Base-by-base conservation (phyloP, 1,284 basidiomycete genomes). In the Heimioporus punctisporus region DNA sequence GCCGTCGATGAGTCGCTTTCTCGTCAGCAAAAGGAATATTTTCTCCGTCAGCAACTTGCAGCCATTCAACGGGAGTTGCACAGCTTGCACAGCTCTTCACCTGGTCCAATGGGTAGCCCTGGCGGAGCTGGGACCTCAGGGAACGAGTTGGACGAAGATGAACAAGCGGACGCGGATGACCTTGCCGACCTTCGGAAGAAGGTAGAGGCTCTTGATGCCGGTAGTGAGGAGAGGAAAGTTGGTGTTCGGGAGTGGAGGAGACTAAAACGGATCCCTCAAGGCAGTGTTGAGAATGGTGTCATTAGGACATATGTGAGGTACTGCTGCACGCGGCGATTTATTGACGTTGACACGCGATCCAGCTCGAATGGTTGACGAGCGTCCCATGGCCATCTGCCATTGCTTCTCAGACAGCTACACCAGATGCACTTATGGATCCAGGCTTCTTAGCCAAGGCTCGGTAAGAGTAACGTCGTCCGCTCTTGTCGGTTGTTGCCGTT, bases 31-130 rank as follows among this genome's bases (percentile, higher is more conserved):
- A 92, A 92, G 62, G 90, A 92, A 57, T 87, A 86, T 65, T 92
- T 90, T 74, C 78, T 92, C 4, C 86, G 89, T 52, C 93, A 96
- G 68, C 94, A 96, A 67, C 84, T 95, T 46, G 88, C 91, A 28
- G 93, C 91, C 12, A 95, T 96, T 61, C 91, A 95, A 64, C 87
- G 92, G 50, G 94, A 97, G 72, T 80, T 96, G 14, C 85, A 88
- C 39, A 77, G 76, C 19, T 76, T 92, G n/a, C 68, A 79, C 19
- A 69, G 64, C n/a, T 57, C 63, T 37, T 55, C 53, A 14, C 47
- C 64, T 8, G 63, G 66, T 6, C 66, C 50, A 8, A 14, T 37
- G 11, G 48, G 58, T 4, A 50, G n/a, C 27, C 43, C 58, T 9
- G 46, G 47, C 19, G 65, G 49, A 12, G 30, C 51, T 3, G 59